Evolutionary conservation across 768 basidiomycete species (phyloP).

Genomic region (Suillus tomentosus): DNA sequence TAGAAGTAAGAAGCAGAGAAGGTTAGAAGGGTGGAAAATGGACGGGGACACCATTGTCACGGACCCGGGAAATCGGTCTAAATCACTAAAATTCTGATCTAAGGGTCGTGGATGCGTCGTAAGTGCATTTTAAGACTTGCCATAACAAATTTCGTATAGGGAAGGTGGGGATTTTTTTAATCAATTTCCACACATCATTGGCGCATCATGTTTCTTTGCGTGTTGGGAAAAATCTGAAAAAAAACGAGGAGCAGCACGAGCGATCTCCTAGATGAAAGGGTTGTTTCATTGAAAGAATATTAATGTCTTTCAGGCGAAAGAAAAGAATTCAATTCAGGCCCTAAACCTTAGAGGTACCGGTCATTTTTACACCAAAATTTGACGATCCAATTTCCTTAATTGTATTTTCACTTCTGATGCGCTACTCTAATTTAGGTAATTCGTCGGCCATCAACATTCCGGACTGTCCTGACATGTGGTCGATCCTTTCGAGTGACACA

Average conservation of each 20-base stretch:
- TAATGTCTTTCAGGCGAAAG: constrained; percentile 6
- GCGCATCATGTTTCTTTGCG: constrained; percentile 29
- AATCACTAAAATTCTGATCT: constrained; percentile 71
- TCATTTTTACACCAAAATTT: constrained; percentile 11
- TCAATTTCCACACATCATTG: constrained; percentile 35
- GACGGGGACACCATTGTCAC: constrained; percentile 43
- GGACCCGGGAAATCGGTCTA: constrained; percentile 43
- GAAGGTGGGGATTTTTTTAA: constrained; percentile 48
- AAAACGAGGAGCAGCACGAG: constrained; percentile 6
- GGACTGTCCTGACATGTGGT: constrained; percentile 22
- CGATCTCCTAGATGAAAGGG: constrained; percentile 4
- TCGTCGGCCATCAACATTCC: constrained; percentile 30
- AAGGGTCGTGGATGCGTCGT: constrained; percentile 64
- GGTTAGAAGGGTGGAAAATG: constrained; percentile 40
- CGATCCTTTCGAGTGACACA: constrained; percentile 29
- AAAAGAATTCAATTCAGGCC: constrained; percentile 9
- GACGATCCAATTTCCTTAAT: constrained; percentile 30
- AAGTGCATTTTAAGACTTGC: constrained; percentile 42
- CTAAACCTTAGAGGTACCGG: constrained; percentile 13
- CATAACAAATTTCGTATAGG: constrained; percentile 42
- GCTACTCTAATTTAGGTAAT: constrained; percentile 24
- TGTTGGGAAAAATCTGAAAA: constrained; percentile 23
- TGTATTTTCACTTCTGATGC: constrained; percentile 22
- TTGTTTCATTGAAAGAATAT: background rate
- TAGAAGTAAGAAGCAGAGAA: constrained; percentile 34